Evolutionary conservation across 75 land plant species (phyloP), one percentile per base, ranked within the genome.

Genomic region (Ceratopteris richardii): DNA sequence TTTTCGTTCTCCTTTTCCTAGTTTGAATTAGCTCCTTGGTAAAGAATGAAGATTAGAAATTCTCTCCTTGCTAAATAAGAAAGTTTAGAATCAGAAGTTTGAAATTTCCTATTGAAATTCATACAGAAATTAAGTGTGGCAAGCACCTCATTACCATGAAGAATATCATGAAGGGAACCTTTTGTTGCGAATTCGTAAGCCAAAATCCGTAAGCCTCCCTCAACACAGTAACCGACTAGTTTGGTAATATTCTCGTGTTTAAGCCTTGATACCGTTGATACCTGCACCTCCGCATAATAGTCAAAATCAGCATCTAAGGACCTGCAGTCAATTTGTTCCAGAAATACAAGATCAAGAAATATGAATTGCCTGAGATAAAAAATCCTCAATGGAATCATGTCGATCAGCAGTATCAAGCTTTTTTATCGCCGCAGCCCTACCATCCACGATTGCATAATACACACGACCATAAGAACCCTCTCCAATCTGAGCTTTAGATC

Each of bases 401-500:
- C 83, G 92, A 29, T 78, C 72, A 51, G 75, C 87, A 10, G 79
- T 47, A 72, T 90, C 96, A 44, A 90, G 61, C 62, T 90, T 90
- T 60, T 90, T 90, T 19, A 90, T 74, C 18, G 92, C 96, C 24
- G 86, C 80, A 40, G 82, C 70, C 18, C 56, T 71, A 10, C 83
- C 90, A 78, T 55, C 77, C 14, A 87, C 71, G 39, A 63, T 58
- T 3, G 93, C 91, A 74, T 72, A 66, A 27, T 86, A 90, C 16
- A 90, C 96, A 60, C 92, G 72, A 11, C 86, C 96, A 78, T 87
- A 90, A 14, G 96, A 90, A 36, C 96, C 96, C 57, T 90, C 96
- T 53, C 96, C 96, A 66, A 90, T 87, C 70, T 87, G 47, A 44
- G 84, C 24, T 29, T 76, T 80, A 25, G 81, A 60, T 14, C 82